Evolutionary conservation across 108 stramenopile species (phyloP), one percentile per base, ranked within the genome.

Genomic region (Pseudonitzschia pungens): DNA sequence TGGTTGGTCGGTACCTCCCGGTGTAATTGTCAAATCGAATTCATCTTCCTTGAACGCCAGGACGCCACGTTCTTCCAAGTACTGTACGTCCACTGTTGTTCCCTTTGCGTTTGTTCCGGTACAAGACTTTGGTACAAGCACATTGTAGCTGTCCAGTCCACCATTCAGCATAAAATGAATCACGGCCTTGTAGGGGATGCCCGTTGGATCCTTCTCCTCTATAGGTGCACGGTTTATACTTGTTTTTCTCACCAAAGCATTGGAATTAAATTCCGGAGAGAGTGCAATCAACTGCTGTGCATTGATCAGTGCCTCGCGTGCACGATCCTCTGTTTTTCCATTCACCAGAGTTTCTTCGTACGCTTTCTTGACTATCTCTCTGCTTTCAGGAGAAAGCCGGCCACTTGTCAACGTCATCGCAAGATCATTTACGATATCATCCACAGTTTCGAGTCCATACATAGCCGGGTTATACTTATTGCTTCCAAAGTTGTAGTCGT

Each of bases 61-160:
- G 0, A 16, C 28, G 28, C 68, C 63, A 8, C 79, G 68, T 18
- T 33, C 64, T 11, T 68, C 40, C 15, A 44, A 33, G 63, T 80
- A 80, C 63, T 80, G 74, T 0, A 18, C 32, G 55, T 71, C 62
- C 0, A 56, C 24, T 21, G 31, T 50, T n/a, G 45, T 48, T 48
- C 45, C 45, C 18, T 48, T 48, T 12, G 14, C 3, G 45, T 48
- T 48, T 4, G 45, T 48, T 12, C 50, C 57, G 20, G 26, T 68
- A 26, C 56, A 67, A 4, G 72, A 18, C 22, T 85, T 74, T 32
- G 87, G 87, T 7, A 77, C 79, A 15, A 88, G 51, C 76, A 88
- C 75, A 65, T 85, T 85, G 62, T 41, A 85, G 55, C 78, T 77
- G 48, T 85, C 87, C 69, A 81, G 69, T 5, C 84, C 87, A 40